Evolutionary conservation across 345 rosid species (phyloP).

Genomic region (Euclidium syriacum): DNA sequence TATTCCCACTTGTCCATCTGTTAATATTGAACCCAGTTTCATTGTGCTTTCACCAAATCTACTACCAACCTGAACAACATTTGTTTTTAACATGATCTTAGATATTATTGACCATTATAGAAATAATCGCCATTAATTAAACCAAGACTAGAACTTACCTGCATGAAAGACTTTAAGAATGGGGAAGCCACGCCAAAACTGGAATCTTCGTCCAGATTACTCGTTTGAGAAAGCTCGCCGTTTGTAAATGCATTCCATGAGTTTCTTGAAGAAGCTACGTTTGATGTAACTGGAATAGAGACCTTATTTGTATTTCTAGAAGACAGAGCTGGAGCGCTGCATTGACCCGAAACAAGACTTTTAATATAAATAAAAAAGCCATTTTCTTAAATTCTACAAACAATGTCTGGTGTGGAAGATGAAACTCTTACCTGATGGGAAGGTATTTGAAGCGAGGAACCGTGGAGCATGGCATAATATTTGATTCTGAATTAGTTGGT

Average conservation of each 20-base stretch:
- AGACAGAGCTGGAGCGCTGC: constrained; percentile 83
- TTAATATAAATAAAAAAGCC: constrained; percentile 4
- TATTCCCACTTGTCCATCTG: constrained; percentile 95
- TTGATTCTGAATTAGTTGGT: constrained; percentile 85
- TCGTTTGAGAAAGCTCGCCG: constrained; percentile 60
- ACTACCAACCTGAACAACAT: constrained; percentile 82
- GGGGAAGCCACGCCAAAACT: constrained; percentile 86
- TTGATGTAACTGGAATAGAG: constrained; percentile 44
- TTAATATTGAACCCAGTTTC: constrained; percentile 85
- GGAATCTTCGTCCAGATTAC: constrained; percentile 58
- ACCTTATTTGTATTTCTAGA: constrained; percentile 62
- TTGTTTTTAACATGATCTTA: not conserved
- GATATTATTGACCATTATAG: not conserved
- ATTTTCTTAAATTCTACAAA: not conserved
- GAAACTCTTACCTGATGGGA: constrained; percentile 68
- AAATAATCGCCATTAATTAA: not conserved
- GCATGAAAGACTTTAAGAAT: constrained; percentile 87
- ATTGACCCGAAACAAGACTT: not conserved
- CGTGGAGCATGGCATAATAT: constrained; percentile 86
- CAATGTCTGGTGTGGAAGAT: constrained; percentile 4
- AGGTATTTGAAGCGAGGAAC: constrained; percentile 97
- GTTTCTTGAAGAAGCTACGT: constrained; percentile 52
- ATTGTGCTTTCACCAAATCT: constrained; percentile 94
- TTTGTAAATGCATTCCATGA: constrained; percentile 63
- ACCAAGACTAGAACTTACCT: constrained; percentile 38